Percentiles rank a stretch among this genome's conserved stretches.
These are phyloP conservation scores for Phytopythium oedochilum DNA, from an alignment of 352 stramenopile species.

Conservation along the genomic window DNA sequence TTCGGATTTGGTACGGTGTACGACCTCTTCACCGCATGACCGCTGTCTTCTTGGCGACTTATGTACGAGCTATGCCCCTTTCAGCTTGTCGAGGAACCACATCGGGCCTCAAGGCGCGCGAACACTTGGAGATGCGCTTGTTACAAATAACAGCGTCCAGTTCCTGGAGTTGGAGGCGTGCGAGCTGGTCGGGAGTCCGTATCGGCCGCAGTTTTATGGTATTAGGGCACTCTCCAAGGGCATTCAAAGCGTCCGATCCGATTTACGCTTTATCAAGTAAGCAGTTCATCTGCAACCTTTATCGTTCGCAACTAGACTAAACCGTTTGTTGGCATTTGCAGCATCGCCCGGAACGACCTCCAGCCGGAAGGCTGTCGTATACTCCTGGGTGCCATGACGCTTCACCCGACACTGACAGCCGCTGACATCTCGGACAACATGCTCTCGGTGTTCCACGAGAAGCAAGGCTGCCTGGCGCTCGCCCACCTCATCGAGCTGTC, in stretches of 20 bases:
- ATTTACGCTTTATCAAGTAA: slow-evolving; percentile 45
- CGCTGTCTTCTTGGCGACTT: no score
- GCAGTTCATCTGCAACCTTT: no score
- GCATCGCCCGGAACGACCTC: slow-evolving; percentile 45
- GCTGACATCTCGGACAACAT: slow-evolving; percentile 58
- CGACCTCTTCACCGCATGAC: no score
- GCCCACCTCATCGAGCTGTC: slow-evolving; percentile 45
- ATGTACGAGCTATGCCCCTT: slow-evolving; percentile 3
- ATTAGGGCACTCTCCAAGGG: slow-evolving; percentile 52
- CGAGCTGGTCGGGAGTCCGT: slow-evolving; percentile 43
- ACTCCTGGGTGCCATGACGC: slow-evolving; percentile 34
- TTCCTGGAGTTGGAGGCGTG: slow-evolving; percentile 51
- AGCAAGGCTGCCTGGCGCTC: slow-evolving; percentile 45
- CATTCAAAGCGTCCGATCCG: slow-evolving; percentile 46
- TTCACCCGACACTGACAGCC: slow-evolving; percentile 48
- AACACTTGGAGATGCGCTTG: slow-evolving; percentile 39
- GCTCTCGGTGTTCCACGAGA: slow-evolving; percentile 48
- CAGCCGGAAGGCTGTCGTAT: slow-evolving; percentile 55
- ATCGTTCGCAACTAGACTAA: neutral
- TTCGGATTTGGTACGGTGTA: slow-evolving; percentile 21
- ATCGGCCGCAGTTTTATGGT: slow-evolving; percentile 43
- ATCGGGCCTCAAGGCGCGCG: slow-evolving; percentile 35
- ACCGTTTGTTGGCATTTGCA: slow-evolving; percentile 6
- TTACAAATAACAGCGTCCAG: slow-evolving; percentile 63
- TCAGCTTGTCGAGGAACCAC: slow-evolving; percentile 33